A percentile compares a stretch with the other conserved stretches of the same genome.
phyloP scores from a whole-genome alignment of 441 rosid genomes.

The Gossypium schwendimanii region DNA sequence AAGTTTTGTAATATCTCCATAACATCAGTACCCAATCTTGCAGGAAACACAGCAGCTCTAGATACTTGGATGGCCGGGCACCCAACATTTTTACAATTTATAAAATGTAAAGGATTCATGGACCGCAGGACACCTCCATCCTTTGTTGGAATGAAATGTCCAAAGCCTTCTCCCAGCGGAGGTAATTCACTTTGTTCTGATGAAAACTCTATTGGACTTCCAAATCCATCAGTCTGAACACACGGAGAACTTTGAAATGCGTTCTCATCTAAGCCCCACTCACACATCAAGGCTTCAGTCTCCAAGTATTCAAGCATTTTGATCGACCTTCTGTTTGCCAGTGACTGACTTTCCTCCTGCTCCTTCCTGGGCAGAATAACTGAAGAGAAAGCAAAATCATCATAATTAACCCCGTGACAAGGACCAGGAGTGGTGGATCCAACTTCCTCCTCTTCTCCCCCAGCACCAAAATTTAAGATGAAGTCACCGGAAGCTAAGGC shows the following conservation, averaged over 20 bases:
- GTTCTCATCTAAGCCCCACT: constrained; percentile 63
- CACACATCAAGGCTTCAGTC: constrained; percentile 60
- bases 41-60: constrained; percentile 43
- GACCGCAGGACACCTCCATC: constrained; percentile 53
- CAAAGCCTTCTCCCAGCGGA: constrained; percentile 44
- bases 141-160: constrained; percentile 34
- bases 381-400: constrained; percentile 39
- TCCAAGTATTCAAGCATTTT: constrained; percentile 64
- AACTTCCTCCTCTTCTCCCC: background rate
- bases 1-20: constrained; percentile 47
- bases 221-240: constrained; percentile 57
- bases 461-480: constrained; percentile 26
- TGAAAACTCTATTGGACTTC: constrained; percentile 69
- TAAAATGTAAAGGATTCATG: constrained; percentile 43
- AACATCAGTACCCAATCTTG: constrained; percentile 50
- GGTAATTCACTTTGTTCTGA: constrained; percentile 32
- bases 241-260: constrained; percentile 46
- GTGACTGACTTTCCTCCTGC: constrained; percentile 24
- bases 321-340: constrained; percentile 42
- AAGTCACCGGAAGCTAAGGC: constrained; percentile 43
- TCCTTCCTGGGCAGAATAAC: constrained; percentile 29
- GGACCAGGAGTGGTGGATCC: constrained; percentile 14
- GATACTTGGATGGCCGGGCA: constrained; percentile 58
- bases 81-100: constrained; percentile 38
- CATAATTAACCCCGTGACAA: constrained; percentile 15